Evolutionary conservation across 192 early-diverging fungal species (phyloP).

Genomic region (Phlyctochytrium planicorne): DNA sequence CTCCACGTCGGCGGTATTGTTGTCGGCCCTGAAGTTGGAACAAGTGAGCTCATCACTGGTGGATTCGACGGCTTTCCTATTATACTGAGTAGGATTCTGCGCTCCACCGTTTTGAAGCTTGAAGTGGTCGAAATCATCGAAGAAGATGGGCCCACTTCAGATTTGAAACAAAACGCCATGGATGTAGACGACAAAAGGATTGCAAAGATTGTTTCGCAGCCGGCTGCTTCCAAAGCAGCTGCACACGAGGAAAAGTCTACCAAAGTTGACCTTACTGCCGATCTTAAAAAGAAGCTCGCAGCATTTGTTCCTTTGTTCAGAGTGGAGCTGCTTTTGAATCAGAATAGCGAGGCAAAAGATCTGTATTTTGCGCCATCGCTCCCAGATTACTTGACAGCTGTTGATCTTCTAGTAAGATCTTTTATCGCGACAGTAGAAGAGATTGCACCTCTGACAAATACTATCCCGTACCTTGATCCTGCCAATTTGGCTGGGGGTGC

Average conservation of each 20-base stretch:
- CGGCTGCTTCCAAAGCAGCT: neutral
- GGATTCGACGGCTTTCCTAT: slow-evolving; percentile 41
- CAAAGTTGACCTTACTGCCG: slow-evolving; percentile 8
- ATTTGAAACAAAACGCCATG: no score
- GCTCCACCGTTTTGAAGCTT: slow-evolving; percentile 24
- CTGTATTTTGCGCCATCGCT: slow-evolving; percentile 51
- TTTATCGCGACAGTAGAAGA: slow-evolving; percentile 47
- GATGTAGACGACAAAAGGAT: neutral
- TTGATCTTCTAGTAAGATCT: slow-evolving; percentile 49
- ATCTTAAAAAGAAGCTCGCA: slow-evolving; percentile 1
- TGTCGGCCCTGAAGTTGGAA: slow-evolving; percentile 44
- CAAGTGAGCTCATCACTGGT: slow-evolving; percentile 31
- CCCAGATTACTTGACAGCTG: slow-evolving; percentile 40
- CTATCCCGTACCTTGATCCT: slow-evolving; percentile 51
- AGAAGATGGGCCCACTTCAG: slow-evolving; percentile 24
- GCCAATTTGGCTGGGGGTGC: slow-evolving; percentile 44
- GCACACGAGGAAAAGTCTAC: slow-evolving; percentile 6
- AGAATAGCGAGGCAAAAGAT: slow-evolving; percentile 14
- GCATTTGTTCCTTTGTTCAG: slow-evolving; percentile 45
- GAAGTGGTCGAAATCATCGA: slow-evolving; percentile 37
- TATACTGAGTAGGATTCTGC: slow-evolving; percentile 30
- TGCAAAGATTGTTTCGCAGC: neutral
- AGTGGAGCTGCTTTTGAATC: slow-evolving; percentile 45
- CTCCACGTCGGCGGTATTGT: slow-evolving; percentile 45
- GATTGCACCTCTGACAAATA: slow-evolving; percentile 45